A percentile compares a stretch with the other conserved stretches of the same genome.
Evolutionary conservation across 495 filamentous ascomycete species (phyloP).

Genomic region (Wilcoxina mikolae): DNA sequence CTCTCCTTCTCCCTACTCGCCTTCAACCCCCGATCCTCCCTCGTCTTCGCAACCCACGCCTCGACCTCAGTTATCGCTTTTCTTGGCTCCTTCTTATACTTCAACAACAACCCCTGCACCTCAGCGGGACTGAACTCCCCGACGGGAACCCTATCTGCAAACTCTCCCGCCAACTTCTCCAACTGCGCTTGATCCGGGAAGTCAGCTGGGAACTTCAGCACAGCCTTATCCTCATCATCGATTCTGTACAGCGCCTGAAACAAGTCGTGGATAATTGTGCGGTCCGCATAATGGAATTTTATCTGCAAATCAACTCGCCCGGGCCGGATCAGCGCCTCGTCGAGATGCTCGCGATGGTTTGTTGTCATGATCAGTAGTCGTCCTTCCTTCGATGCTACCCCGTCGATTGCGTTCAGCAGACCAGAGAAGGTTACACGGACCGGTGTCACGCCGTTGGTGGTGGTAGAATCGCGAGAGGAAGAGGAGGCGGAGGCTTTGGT

Average conservation of each 20-base stretch:
- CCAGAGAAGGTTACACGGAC: constrained; percentile 49
- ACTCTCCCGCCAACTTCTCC: constrained; percentile 32
- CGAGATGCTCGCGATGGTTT: constrained; percentile 59
- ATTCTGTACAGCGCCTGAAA: constrained; percentile 18
- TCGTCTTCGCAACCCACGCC: constrained; percentile 41
- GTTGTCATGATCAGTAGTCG: constrained; percentile 74
- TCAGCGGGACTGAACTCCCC: constrained; percentile 49
- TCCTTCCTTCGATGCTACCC: constrained; percentile 67
- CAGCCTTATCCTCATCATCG: background rate
- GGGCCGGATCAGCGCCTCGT: constrained; percentile 59
- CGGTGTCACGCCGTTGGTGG: too few relatives aligned
- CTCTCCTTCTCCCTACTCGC: constrained; percentile 24
- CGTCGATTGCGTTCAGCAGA: constrained; percentile 71
- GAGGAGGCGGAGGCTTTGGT: background rate
- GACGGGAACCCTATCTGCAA: constrained; percentile 36
- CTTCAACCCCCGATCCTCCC: constrained; percentile 44
- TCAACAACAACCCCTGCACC: constrained; percentile 54
- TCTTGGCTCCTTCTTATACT: constrained; percentile 46
- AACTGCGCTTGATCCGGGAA: constrained; percentile 28
- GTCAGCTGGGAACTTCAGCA: constrained; percentile 11
- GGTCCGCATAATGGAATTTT: constrained; percentile 48
- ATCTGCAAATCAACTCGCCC: constrained; percentile 64
- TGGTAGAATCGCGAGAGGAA: too few relatives aligned
- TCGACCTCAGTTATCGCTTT: constrained; percentile 42
- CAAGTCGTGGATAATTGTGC: constrained; percentile 15